Conservation (phyloP, 148 eudicot species). For the Pouteria glomerata region DNA sequence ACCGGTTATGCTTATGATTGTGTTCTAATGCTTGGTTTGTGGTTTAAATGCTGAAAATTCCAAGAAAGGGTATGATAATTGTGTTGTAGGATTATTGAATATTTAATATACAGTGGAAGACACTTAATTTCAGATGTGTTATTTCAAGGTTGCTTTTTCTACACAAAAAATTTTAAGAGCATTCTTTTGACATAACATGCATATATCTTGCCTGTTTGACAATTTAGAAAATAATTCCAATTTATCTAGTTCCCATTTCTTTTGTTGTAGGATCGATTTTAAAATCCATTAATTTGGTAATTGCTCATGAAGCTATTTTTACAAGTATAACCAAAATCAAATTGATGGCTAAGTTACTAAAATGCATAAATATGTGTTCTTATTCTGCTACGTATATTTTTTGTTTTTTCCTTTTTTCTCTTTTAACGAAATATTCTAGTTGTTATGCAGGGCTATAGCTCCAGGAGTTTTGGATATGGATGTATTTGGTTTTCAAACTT, state of each 20-base stretch:
- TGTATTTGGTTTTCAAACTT: constrained; percentile 69
- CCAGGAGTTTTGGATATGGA: constrained; percentile 72
- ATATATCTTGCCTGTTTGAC: not conserved
- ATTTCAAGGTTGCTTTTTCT: not conserved
- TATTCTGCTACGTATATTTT: constrained; percentile 5
- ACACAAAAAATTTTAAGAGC: not conserved
- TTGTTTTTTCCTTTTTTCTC: constrained; percentile 1
- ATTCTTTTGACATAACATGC: not conserved
- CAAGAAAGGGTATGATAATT: not conserved
- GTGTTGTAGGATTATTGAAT: not conserved
- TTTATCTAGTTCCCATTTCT: not conserved
- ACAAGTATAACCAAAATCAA: not conserved
- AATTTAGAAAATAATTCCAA: not conserved
- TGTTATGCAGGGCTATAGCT: constrained; percentile 66
- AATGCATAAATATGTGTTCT: not conserved
- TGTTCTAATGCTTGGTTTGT: not conserved
- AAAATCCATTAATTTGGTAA: not conserved
- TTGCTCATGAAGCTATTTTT: not conserved
- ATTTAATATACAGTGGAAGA: not conserved
- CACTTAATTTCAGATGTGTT: not conserved
- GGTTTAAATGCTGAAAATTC: not conserved
- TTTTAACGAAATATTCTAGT: not conserved
- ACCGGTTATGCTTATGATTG: not conserved
- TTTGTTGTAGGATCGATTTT: not conserved
- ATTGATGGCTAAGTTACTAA: not conserved